Evolutionary conservation across 2,329 filamentous ascomycete genomes (phyloP), one percentile per base, ranked within the genome.

Genomic region (Trichoderma atroviride): DNA sequence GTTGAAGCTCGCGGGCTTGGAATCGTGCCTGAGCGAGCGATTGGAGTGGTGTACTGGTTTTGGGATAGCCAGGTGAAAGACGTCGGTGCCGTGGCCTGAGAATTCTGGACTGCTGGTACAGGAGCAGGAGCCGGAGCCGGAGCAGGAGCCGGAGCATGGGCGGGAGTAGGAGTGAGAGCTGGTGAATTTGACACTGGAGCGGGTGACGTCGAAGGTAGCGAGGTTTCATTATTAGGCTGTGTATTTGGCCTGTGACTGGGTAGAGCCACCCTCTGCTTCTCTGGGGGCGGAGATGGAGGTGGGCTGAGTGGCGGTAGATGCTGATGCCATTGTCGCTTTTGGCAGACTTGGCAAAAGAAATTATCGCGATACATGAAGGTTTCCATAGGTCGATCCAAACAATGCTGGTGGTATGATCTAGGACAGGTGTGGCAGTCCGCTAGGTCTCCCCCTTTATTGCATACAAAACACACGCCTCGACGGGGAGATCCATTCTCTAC

Each of bases 291-390:
- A 40, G 65, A 68, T 33, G 68, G 60, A 19, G 68, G 68, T 5
- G 68, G 68, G 13, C 59, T 69, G n/a, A 55, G 40, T 27, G 68
- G 68, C 24, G 68, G 68, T 9, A 55, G 52, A 22, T 69, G 59
- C 59, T 64, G 52, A 27, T 69, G 68, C 68, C 68, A 69, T 35
- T 69, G 59, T 16, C 68, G 68, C 6, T 56, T 62, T 24, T 64
- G 19, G 37, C 68, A 69, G 0, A 69, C 50, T 4, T n/a, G 27
- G 27, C 68, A 69, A 29, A 59, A 69, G 53, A 69, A 69, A 14
- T 63, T 69, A 14, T 69, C 31, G 9, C 33, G 33, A 31, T 64
- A 31, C 5, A 22, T n/a, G 14, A 58, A 52, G 1, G 27, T 24
- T n/a, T 58, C 68, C 3, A 50, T 1, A 4, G 68, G 68, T 3